Conservation (phyloP, 2,329 filamentous ascomycete genomes). For the Pestalotiopsis sp. region DNA sequence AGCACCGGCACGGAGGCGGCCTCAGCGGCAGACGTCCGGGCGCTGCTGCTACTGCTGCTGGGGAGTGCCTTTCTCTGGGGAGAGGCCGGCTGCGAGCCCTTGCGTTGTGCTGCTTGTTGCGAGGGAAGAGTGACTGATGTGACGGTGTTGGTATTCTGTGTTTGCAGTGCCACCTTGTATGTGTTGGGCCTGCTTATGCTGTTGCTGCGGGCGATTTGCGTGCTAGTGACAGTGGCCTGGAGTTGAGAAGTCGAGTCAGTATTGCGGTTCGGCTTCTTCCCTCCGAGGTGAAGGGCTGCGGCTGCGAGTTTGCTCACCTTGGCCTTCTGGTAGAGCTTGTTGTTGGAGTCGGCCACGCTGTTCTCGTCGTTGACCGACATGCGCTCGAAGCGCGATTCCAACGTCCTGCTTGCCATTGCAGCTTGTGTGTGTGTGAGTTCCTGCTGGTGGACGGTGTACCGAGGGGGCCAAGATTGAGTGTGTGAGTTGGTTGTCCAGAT, state of each 20-base stretch:
- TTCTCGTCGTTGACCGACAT: slow-evolving; percentile 91
- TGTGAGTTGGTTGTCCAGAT: background rate
- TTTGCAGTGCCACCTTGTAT: slow-evolving; percentile 82
- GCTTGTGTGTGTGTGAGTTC: background rate
- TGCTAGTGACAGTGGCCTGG: slow-evolving; percentile 43
- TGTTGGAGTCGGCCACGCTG: slow-evolving; percentile 55
- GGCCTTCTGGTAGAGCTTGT: slow-evolving; percentile 64
- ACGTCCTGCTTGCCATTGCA: slow-evolving; percentile 69
- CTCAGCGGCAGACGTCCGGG: slow-evolving; percentile 40
- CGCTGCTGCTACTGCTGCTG: slow-evolving; percentile 31
- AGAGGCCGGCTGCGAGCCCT: slow-evolving; percentile 46
- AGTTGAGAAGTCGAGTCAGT: background rate
- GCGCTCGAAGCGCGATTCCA: slow-evolving; percentile 88
- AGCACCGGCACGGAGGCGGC: slow-evolving; percentile 35
- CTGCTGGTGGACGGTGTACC: background rate
- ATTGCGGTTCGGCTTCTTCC: slow-evolving; percentile 28
- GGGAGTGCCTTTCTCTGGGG: slow-evolving; percentile 52
- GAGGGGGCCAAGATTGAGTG: background rate
- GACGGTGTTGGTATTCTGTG: slow-evolving; percentile 67
- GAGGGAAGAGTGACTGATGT: slow-evolving; percentile 68
- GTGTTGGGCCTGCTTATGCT: slow-evolving; percentile 73
- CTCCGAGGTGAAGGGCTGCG: slow-evolving; percentile 36
- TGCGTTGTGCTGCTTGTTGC: slow-evolving; percentile 57
- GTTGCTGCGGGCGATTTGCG: slow-evolving; percentile 50
- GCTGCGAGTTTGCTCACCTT: slow-evolving; percentile 65